Evolutionary conservation across 768 basidiomycete species (phyloP).

Genomic region (Boletus rufocinnamomeus): DNA sequence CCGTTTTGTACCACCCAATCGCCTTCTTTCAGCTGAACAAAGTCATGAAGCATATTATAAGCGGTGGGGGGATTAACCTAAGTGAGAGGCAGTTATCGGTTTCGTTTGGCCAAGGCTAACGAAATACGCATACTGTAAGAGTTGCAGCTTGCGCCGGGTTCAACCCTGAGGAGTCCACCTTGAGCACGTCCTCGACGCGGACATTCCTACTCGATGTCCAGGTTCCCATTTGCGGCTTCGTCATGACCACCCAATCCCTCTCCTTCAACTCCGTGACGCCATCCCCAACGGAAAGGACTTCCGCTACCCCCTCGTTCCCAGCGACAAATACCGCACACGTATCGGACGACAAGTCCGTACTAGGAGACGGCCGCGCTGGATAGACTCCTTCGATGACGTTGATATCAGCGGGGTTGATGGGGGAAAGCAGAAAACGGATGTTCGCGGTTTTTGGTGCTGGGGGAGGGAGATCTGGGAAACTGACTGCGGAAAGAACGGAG

Average conservation of each 20-base stretch:
- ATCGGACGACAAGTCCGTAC: conserved; percentile 37
- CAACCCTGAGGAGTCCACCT: conserved; percentile 53
- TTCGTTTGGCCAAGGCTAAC: not conserved
- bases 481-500: conserved; percentile 55
- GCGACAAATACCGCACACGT: conserved; percentile 53
- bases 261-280: conserved; percentile 49
- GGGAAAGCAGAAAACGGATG: conserved; percentile 66
- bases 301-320: conserved; percentile 78
- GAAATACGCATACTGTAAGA: conserved; percentile 53
- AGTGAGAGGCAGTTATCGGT: not conserved
- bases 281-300: conserved; percentile 60
- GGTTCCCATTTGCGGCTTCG: conserved; percentile 69
- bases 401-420: conserved; percentile 81
- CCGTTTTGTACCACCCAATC: conserved; percentile 89
- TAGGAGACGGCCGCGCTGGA: conserved; percentile 56
- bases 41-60: conserved; percentile 77
- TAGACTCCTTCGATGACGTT: conserved; percentile 86
- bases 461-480: conserved; percentile 51
- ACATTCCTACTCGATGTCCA: conserved; percentile 67
- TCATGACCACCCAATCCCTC: conserved; percentile 77
- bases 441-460: conserved; percentile 63
- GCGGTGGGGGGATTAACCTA: conserved; percentile 86
- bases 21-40: conserved; percentile 59
- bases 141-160: conserved; percentile 72
- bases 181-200: conserved; percentile 54